Percentiles rank a stretch among this genome's conserved stretches.
These are phyloP conservation scores for Trypanosoma avium DNA, from an alignment of 208 protist genomes.

Conservation along the genomic window DNA sequence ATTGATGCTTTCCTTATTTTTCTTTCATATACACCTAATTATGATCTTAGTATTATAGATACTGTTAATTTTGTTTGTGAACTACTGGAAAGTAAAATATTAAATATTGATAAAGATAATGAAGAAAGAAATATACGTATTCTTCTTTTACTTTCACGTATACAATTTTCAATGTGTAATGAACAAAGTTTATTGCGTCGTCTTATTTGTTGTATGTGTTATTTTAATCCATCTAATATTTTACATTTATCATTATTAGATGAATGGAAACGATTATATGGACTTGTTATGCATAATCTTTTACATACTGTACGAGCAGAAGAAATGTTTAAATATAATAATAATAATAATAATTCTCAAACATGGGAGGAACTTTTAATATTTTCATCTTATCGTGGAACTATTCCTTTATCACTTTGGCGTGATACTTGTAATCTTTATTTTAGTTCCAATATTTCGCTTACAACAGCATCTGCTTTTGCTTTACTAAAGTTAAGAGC, in stretches of 20 bases:
- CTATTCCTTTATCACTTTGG: constrained; percentile 49
- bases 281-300: constrained; percentile 35
- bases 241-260: background rate
- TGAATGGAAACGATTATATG: constrained; percentile 69
- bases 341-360: background rate
- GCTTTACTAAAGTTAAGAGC: constrained; percentile 11
- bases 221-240: background rate
- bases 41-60: constrained; percentile 34
- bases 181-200: background rate
- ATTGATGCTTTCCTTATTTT: constrained; percentile 29
- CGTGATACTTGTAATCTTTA: constrained; percentile 27
- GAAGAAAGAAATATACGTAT: constrained; percentile 25
- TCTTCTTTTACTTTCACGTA: constrained; percentile 48
- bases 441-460: background rate
- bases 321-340: constrained; percentile 16
- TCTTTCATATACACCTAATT: constrained; percentile 51
- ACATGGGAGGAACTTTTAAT: constrained; percentile 48
- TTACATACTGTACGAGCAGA: constrained; percentile 21
- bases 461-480: constrained; percentile 1
- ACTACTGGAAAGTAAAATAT: constrained; percentile 18
- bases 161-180: constrained; percentile 29
- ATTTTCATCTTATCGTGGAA: constrained; percentile 30
- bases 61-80: constrained; percentile 31
- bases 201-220: constrained; percentile 11
- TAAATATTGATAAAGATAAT: background rate